phyloP scores from a whole-genome alignment of 306 rosid species.

The Albizia julibrissin region DNA sequence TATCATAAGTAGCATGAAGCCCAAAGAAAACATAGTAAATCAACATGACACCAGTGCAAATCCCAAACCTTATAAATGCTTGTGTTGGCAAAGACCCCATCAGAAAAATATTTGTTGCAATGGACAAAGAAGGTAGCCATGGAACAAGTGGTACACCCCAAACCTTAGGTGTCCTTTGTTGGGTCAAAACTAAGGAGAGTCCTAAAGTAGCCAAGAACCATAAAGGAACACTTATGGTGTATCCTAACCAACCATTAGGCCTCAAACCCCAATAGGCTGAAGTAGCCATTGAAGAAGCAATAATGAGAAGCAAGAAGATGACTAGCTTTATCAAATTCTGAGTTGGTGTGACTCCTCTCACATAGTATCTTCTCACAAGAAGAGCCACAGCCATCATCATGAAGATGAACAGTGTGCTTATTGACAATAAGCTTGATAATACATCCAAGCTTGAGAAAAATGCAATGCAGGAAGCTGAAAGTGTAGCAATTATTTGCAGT shows the following conservation, averaged over 20 bases:
- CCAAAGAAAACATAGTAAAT: constrained; percentile 70
- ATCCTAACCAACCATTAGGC: constrained; percentile 68
- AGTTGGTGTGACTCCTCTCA: constrained; percentile 54
- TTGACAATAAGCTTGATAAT: constrained; percentile 62
- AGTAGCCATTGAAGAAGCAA: constrained; percentile 73
- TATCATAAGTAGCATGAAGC: constrained; percentile 79
- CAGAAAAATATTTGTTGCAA: constrained; percentile 69
- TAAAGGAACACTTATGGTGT: constrained; percentile 50
- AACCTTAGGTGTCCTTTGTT: constrained; percentile 65
- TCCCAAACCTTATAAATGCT: constrained; percentile 70
- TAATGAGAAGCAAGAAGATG: constrained; percentile 50
- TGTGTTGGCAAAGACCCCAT: constrained; percentile 62
- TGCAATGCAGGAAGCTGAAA: constrained; percentile 55
- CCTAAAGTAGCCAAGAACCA: constrained; percentile 74
- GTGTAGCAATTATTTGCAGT: background rate
- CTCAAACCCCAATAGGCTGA: constrained; percentile 68
- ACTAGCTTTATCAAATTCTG: constrained; percentile 49
- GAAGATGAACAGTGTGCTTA: constrained; percentile 76
- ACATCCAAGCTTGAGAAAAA: constrained; percentile 65
- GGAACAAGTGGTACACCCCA: constrained; percentile 94
- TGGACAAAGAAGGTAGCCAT: constrained; percentile 79
- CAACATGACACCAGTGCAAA: constrained; percentile 64
- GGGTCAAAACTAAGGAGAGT: constrained; percentile 49
- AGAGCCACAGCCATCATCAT: constrained; percentile 76
- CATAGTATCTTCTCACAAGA: constrained; percentile 79